A percentile compares a stretch with the other conserved stretches of the same genome.
phyloP scores from a whole-genome alignment of 768 basidiomycete genomes.

The Lactarius hatsudake region DNA sequence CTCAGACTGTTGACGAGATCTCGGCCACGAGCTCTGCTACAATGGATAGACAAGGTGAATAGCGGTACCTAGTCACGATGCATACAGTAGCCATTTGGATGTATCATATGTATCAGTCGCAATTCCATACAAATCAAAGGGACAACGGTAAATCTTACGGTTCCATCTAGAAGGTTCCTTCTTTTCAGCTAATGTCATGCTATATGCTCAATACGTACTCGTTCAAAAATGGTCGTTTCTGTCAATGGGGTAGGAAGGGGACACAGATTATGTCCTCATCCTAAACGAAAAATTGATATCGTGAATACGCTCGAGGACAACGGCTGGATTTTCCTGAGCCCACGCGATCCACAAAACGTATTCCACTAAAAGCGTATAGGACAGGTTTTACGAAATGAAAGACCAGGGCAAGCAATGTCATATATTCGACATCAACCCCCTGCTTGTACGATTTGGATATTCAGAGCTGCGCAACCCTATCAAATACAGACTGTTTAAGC shows the following conservation, averaged over 20 bases:
- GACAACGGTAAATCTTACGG: not conserved
- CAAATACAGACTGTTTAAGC: conserved; percentile 52
- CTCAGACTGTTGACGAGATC: conserved; percentile 57
- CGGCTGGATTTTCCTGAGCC: not conserved
- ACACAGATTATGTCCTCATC: conserved; percentile 15
- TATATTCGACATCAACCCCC: not conserved
- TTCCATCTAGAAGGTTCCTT: not conserved
- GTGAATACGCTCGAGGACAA: not conserved
- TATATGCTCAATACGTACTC: not conserved
- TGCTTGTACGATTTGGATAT: not conserved
- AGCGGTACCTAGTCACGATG: conserved; percentile 2
- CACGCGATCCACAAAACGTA: not conserved
- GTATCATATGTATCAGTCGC: too few relatives aligned
- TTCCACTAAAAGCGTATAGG: not conserved
- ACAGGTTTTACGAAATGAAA: not conserved
- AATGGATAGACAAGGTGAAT: too few relatives aligned
- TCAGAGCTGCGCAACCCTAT: conserved; percentile 29
- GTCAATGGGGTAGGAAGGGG: not conserved
- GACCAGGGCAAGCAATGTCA: not conserved
- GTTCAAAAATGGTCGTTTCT: not conserved
- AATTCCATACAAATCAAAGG: not conserved
- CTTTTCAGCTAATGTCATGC: conserved; percentile 7
- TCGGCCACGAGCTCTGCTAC: conserved; percentile 32
- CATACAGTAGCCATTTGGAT: not conserved
- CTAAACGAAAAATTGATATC: not conserved